phyloP scores from a whole-genome alignment of 2,329 filamentous ascomycete species.

The Cytospora schulzeri region DNA sequence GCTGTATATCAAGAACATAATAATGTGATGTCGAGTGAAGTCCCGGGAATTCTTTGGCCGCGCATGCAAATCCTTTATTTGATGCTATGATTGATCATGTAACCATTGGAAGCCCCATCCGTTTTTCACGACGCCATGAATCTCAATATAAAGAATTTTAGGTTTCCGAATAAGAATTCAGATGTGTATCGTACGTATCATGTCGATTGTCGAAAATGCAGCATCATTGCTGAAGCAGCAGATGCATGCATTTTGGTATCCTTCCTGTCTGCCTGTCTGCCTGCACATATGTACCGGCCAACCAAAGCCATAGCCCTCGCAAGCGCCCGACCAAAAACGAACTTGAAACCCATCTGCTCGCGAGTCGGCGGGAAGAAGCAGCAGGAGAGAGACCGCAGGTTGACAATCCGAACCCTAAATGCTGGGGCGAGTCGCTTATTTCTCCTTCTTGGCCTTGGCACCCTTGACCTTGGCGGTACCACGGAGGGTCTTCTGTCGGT shows the following conservation, averaged over 20 bases:
- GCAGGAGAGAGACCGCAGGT: constrained; percentile 13
- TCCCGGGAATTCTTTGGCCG: constrained; percentile 10
- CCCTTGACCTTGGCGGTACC: constrained; percentile 99
- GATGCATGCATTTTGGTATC: constrained; percentile 14
- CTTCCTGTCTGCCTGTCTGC: constrained; percentile 14
- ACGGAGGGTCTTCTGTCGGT: constrained; percentile 97
- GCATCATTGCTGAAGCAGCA: constrained; percentile 7
- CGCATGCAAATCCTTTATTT: constrained; percentile 25
- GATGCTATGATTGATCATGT: constrained; percentile 24
- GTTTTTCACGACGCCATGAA: constrained; percentile 25
- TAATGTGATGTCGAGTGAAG: background rate
- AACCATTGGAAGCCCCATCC: constrained; percentile 16
- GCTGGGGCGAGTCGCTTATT: constrained; percentile 60
- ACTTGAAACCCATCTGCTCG: constrained; percentile 22
- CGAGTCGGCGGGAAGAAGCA: background rate
- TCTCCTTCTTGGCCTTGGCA: constrained; percentile 90
- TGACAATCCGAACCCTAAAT: constrained; percentile 14
- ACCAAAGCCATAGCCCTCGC: constrained; percentile 24
- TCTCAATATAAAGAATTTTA: constrained; percentile 22
- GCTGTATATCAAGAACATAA: too few species aligned
- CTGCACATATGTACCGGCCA: constrained; percentile 15
- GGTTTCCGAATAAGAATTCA: constrained; percentile 21
- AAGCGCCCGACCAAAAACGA: constrained; percentile 25
- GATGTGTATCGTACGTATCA: constrained; percentile 23
- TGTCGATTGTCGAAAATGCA: constrained; percentile 20